These are phyloP conservation scores for Inosperma sp. DNA, from an alignment of 768 basidiomycete genomes.

Conservation along the genomic window DNA sequence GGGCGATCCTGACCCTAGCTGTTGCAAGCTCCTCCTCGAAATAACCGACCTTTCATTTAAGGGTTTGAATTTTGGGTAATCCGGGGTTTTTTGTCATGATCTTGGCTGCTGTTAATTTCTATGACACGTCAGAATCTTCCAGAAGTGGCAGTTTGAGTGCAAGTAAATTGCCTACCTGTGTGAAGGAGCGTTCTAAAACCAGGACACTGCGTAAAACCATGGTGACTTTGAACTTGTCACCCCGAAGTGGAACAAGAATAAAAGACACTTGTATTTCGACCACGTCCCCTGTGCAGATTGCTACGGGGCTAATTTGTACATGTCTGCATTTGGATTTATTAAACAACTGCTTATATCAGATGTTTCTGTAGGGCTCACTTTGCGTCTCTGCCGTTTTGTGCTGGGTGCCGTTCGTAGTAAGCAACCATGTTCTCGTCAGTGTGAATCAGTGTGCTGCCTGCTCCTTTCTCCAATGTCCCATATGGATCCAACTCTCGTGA, in stretches of 20 bases:
- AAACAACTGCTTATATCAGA: background rate
- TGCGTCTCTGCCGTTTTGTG: background rate
- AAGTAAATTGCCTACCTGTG: constrained; percentile 1
- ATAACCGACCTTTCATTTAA: no score
- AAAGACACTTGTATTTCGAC: constrained; percentile 3
- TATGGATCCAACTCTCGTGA: background rate
- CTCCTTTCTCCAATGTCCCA: background rate
- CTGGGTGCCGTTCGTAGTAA: background rate
- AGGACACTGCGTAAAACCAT: background rate
- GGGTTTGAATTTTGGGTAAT: no score
- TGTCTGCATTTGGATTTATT: background rate
- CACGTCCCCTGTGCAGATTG: background rate
- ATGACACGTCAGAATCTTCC: no score
- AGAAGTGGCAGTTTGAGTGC: no score
- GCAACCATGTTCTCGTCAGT: background rate
- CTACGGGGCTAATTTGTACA: no score
- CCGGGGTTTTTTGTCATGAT: no score
- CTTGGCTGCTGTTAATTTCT: no score
- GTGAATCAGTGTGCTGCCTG: background rate
- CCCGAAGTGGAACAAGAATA: background rate
- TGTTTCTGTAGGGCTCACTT: background rate
- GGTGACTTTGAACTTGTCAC: background rate
- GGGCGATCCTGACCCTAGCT: no score
- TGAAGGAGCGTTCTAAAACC: background rate
- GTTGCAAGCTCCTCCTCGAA: no score